phyloP scores from a whole-genome alignment of 177 flowering plant species.

The Vitis hybrid region DNA sequence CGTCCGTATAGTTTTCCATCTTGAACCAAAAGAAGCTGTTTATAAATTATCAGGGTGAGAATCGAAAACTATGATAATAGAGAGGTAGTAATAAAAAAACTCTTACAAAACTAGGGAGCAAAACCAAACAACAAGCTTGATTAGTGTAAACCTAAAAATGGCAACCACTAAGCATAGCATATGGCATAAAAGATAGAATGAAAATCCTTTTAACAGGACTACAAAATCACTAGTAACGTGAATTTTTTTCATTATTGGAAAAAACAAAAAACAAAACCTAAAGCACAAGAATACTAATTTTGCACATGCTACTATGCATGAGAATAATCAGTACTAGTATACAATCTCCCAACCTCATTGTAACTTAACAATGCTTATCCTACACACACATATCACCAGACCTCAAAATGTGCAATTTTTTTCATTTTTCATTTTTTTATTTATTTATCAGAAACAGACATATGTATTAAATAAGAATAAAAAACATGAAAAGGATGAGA shows the following conservation, averaged over 20 bases:
- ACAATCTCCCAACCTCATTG: no score
- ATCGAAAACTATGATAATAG: constrained; percentile 6
- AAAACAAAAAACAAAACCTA: no score
- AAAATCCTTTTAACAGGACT: neutral
- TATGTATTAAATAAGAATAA: no score
- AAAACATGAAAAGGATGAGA: no score
- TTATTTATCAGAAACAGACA: no score
- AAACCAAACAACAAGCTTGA: neutral
- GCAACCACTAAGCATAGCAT: neutral
- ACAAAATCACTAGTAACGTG: neutral
- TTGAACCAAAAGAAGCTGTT: constrained; percentile 83
- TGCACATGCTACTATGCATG: no score
- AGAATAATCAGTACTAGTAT: no score
- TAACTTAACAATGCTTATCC: no score
- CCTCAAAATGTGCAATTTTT: no score
- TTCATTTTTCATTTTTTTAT: no score
- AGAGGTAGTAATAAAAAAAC: neutral
- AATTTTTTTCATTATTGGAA: neutral
- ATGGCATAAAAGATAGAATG: neutral
- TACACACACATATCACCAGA: no score
- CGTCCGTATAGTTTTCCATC: constrained; percentile 96
- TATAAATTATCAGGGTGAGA: constrained; percentile 20
- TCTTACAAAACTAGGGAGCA: neutral
- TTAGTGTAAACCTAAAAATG: neutral
- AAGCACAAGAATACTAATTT: no score